Evolutionary conservation across 768 basidiomycete species (phyloP).

Genomic region (Suillus spraguei): DNA sequence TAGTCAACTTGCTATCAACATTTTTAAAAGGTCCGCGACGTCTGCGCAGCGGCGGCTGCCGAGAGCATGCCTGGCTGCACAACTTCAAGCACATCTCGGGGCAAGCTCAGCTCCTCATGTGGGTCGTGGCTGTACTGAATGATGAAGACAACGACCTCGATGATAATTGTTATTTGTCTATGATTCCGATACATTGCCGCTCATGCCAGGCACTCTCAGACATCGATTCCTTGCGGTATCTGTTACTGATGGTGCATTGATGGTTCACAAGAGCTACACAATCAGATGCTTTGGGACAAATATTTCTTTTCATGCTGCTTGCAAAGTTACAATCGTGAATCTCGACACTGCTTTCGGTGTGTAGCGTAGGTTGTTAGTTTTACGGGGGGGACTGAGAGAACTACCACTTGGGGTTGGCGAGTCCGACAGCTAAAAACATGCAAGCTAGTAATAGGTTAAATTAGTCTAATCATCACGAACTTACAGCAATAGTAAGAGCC

Average conservation of each 20-base stretch:
- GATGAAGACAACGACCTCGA: not conserved
- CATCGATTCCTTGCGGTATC: not conserved
- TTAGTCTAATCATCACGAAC: not conserved
- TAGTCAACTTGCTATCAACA: not conserved
- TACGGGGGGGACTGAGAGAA: not conserved
- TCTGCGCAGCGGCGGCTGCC: not conserved
- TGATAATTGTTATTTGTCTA: not conserved
- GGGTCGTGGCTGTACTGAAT: not conserved
- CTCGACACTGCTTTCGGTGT: too few species aligned
- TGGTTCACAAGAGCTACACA: conserved; percentile 14
- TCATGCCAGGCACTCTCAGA: conserved; percentile 1
- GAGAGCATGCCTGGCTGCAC: not conserved
- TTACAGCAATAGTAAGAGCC: too few species aligned
- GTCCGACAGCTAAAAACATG: not conserved
- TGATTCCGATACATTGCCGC: not conserved
- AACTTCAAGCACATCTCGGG: not conserved
- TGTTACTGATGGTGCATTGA: conserved; percentile 1
- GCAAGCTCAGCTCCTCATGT: not conserved
- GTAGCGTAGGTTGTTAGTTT: too few species aligned
- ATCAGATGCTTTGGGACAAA: conserved; percentile 13
- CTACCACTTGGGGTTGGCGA: not conserved
- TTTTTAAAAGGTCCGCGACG: not conserved
- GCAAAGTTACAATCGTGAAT: too few species aligned
- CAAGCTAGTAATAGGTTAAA: not conserved
- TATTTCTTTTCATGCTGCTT: too few species aligned